Evolutionary conservation across 495 filamentous ascomycete species (phyloP), one percentile per base, ranked within the genome.

Genomic region (Hyaloscypha hepaticicola): DNA sequence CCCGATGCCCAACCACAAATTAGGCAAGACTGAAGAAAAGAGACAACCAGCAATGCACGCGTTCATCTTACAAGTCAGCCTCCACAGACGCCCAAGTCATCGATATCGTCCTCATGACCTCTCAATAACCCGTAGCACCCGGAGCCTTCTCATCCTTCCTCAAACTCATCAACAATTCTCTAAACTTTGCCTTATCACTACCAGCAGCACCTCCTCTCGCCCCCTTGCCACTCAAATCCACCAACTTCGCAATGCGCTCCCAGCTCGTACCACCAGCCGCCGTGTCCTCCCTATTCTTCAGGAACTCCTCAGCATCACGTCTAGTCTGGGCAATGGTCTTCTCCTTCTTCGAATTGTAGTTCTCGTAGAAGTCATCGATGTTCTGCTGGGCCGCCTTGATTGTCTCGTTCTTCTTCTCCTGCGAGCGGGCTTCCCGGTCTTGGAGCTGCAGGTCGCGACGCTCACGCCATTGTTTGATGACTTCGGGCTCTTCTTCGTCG

Each of bases 301-400:
- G 79, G 78, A 97, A 98, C 67, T 97, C 87, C 74, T 98, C 93
- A n/a, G 93, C 95, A 69, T 98, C 96, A 69, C 87, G 83, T 65
- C 88, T 83, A 33, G 96, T 92, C 79, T 93, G 89, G 48, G 87
- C 83, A 66, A 96, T 86, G 61, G 77, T 82, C 83, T 98, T 98
- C 70, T 98, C 95, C 71, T 93, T 91, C 80, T 97, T 96, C 73
- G 88, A 88, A 79, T 96, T 96, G 84, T 99, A 99, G 75, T 96
- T 96, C 75, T 97, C 92, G 80, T 99, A 99, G 81, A 99, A 99
- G 71, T 97, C 96, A 71, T 99, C 95, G 63, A 98, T 93, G 74
- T 92, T 90, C 69, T 90, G 81, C 64, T 88, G 92, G 41, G 96
- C 96, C 67, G 90, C 90, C 75, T 88, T 85, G 72, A 96, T 77